phyloP scores from a whole-genome alignment of 208 protist genomes.

The Plasmodiophora brassicae region DNA sequence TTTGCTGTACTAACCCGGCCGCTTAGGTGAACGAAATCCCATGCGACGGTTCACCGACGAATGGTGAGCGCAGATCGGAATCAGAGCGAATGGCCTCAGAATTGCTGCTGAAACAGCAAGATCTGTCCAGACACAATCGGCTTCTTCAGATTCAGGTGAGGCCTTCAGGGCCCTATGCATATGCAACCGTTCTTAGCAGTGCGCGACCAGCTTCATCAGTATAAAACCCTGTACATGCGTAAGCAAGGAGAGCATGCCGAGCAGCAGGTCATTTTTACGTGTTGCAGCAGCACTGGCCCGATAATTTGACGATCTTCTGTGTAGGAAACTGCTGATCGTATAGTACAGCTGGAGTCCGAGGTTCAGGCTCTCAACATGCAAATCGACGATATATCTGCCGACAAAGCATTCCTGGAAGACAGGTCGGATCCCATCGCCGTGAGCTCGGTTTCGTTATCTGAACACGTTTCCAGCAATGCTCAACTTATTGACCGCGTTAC shows the following conservation, averaged over 20 bases:
- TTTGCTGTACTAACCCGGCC: neutral
- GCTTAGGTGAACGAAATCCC: neutral
- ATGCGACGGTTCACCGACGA: neutral
- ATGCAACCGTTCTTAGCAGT: neutral
- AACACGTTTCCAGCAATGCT: neutral
- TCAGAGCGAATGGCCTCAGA: neutral
- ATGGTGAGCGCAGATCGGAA: neutral
- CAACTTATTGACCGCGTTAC: neutral
- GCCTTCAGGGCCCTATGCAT: neutral
- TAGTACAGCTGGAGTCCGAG: neutral
- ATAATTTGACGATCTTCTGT: neutral
- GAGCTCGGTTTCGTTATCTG: neutral
- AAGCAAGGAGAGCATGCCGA: conserved; percentile 9
- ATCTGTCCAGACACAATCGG: neutral
- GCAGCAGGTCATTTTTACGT: neutral
- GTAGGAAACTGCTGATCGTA: neutral
- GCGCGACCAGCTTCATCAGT: neutral
- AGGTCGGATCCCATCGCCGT: neutral
- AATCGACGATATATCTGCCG: neutral
- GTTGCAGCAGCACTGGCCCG: neutral
- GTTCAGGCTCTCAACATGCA: neutral
- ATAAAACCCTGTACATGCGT: conserved; percentile 22
- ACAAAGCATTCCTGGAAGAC: neutral
- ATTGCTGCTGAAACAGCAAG: neutral
- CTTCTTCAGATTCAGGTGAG: conserved; percentile 8